These are phyloP conservation scores for Sarcodon sp. DNA, from an alignment of 768 basidiomycete genomes.

Conservation along the genomic window DNA sequence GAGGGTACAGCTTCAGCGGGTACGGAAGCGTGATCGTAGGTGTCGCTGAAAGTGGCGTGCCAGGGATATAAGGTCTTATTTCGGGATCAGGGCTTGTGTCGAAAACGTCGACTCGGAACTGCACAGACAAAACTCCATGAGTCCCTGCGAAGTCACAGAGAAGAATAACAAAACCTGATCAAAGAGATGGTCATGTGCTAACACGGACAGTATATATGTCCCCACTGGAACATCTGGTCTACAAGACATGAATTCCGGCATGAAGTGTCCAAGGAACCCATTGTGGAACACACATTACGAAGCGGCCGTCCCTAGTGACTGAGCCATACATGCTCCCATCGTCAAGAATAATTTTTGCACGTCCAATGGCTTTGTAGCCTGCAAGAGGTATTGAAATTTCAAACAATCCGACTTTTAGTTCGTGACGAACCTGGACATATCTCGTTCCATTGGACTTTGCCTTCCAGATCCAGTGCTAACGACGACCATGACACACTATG, in stretches of 20 bases:
- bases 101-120: slow-evolving; percentile 62
- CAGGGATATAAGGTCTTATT: slow-evolving; percentile 50
- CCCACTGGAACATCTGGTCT: slow-evolving; percentile 63
- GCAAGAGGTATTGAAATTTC: background rate
- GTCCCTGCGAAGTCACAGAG: slow-evolving; percentile 3
- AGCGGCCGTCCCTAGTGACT: slow-evolving; percentile 44
- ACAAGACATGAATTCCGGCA: background rate
- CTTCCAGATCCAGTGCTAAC: slow-evolving; percentile 41
- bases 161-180: slow-evolving; percentile 39
- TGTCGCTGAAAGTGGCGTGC: slow-evolving; percentile 42
- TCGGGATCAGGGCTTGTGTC: slow-evolving; percentile 30
- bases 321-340: slow-evolving; percentile 36
- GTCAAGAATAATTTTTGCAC: slow-evolving; percentile 49
- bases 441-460: slow-evolving; percentile 62
- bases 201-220: slow-evolving; percentile 55
- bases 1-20: slow-evolving; percentile 44
- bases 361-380: slow-evolving; percentile 29
- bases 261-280: background rate
- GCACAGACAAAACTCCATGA: background rate
- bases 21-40: slow-evolving; percentile 46
- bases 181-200: slow-evolving; percentile 54
- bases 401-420: slow-evolving; percentile 3
- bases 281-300: slow-evolving; percentile 42
- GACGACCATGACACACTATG: slow-evolving; percentile 14
- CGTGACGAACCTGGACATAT: slow-evolving; percentile 39